phyloP scores from a whole-genome alignment of 2,329 filamentous ascomycete genomes.

The Huntiella decipiens region DNA sequence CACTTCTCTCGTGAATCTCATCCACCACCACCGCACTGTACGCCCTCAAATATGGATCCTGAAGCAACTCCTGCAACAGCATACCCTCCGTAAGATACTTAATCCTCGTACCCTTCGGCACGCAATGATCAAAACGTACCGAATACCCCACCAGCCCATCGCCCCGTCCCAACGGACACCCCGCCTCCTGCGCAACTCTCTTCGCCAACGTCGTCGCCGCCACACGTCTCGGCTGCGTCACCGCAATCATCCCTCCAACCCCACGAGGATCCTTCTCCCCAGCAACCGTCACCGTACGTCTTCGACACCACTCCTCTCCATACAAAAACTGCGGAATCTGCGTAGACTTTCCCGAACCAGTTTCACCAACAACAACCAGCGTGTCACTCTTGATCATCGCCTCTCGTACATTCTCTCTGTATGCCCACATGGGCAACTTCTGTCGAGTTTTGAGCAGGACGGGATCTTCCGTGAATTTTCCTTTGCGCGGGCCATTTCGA shows the following conservation, averaged over 20 bases:
- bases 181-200: conserved; percentile 64
- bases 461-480: conserved; percentile 16
- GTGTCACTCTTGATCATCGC: conserved; percentile 47
- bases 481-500: neutral
- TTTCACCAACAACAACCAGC: conserved; percentile 77
- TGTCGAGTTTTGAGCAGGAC: conserved; percentile 32
- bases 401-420: conserved; percentile 49
- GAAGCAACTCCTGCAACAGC: conserved; percentile 79
- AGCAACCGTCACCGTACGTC: conserved; percentile 25
- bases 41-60: conserved; percentile 60
- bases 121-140: conserved; percentile 79
- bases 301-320: conserved; percentile 58
- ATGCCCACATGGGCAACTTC: conserved; percentile 61
- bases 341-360: conserved; percentile 90
- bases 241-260: conserved; percentile 68
- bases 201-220: conserved; percentile 81
- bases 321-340: conserved; percentile 86
- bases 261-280: conserved; percentile 21
- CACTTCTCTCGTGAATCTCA: conserved; percentile 88
- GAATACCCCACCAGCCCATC: conserved; percentile 64
- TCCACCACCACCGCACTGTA: conserved; percentile 89
- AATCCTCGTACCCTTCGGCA: conserved; percentile 64
- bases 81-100: conserved; percentile 96
- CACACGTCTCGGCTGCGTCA: conserved; percentile 89
- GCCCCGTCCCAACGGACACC: conserved; percentile 26